Evolutionary conservation across 306 rosid genomes (phyloP), one percentile per base, ranked within the genome.

Genomic region (Medicago lupulina): DNA sequence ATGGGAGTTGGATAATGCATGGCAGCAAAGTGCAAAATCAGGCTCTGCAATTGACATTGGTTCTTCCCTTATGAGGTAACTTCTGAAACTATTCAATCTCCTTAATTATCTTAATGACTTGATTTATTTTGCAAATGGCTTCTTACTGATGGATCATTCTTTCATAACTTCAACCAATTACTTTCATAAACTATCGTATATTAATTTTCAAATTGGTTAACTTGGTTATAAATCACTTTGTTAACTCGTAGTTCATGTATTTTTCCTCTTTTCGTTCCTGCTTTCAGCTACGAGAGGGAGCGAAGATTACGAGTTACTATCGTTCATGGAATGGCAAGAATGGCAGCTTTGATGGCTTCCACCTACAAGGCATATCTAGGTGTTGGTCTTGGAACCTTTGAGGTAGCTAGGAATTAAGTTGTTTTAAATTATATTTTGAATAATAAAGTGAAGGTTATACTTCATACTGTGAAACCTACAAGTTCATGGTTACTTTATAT

Each of bases 301-400:
- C 87, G 99, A 79, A 83, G 88, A 87, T 49, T 96, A 18, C 82
- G 99, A 23, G 98, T 96, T 67, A 97, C 93, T 6, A 17, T 86
- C 50, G 83, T 92, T 77, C 99, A 96, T 75, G 97, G 93, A 85
- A 87, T 96, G 99, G 99, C 99, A 69, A 89, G 99, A 85, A 92
- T 90, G 97, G 98, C 99, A 70, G 99, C 99, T 55, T 49, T 75
- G 23, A 96, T 92, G 99, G 99, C 99, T 87, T 85, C 98, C 11
- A 96, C 96, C 67, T 96, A 92, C 81, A 92, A 82, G 88, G 90
- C 96, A 65, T 92, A 92, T 83, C 79, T 96, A 61, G 99, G 98
- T 16, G 88, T 92, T 63, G 99, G 99, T 82, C 97, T 96, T 46
- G 99, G 98, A 44, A 97, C 98, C 12, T 86, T 96, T 15, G 89